Evolutionary conservation across 176 grass and related monocot genomes (phyloP).

Genomic region (Musa itinerans): DNA sequence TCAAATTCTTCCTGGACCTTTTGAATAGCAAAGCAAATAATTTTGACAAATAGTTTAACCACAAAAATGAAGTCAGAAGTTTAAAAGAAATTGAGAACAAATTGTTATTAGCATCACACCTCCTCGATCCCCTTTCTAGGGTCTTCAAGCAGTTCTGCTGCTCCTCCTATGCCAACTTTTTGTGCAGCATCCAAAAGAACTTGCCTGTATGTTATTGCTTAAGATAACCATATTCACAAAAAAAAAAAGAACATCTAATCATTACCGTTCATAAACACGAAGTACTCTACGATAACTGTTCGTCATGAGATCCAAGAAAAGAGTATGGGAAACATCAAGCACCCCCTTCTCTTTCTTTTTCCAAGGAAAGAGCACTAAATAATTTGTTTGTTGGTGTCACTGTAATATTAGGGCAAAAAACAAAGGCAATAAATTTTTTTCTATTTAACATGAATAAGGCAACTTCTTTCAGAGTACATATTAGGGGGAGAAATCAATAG

Average conservation of each 20-base stretch:
- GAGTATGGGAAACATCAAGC: too few species aligned
- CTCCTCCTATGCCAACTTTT: constrained; percentile 80
- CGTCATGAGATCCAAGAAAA: too few species aligned
- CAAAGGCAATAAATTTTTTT: too few species aligned
- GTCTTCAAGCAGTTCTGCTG: constrained; percentile 69
- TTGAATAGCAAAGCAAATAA: constrained; percentile 17
- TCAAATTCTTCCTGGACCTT: constrained; percentile 82
- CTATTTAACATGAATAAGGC: too few species aligned
- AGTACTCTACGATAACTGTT: too few species aligned
- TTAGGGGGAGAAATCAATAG: too few species aligned
- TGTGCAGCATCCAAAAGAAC: constrained; percentile 76
- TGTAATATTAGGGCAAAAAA: too few species aligned
- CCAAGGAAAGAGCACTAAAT: too few species aligned
- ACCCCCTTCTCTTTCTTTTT: too few species aligned
- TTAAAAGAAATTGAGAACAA: constrained; percentile 1
- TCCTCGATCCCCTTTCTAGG: constrained; percentile 55
- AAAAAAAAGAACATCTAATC: not conserved
- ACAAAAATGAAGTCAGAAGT: not conserved
- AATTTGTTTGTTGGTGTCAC: too few species aligned
- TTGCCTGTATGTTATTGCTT: constrained; percentile 33
- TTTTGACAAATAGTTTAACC: not conserved
- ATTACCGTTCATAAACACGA: not conserved
- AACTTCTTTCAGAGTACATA: too few species aligned
- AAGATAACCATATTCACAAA: not conserved
- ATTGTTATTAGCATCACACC: constrained; percentile 25